Conservation (phyloP, 257 asterid genomes). For the Oldenlandia corymbosa region DNA sequence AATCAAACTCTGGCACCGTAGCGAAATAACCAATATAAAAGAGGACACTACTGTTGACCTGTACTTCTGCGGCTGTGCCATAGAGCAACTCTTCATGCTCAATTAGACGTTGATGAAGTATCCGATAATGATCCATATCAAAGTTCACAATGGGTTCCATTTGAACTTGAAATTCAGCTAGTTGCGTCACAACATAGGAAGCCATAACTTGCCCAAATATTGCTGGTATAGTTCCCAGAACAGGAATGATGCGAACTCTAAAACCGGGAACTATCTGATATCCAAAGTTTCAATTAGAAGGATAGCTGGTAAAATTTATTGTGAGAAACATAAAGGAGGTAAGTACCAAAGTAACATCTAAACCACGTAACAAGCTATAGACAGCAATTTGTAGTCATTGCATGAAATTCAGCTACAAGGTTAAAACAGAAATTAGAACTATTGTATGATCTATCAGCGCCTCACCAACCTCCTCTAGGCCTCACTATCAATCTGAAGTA, state of each 20-base stretch:
- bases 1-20: background rate
- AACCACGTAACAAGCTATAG: background rate
- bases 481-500: background rate
- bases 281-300: conserved; percentile 23
- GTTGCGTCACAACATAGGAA: conserved; percentile 71
- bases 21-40: background rate
- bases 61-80: conserved; percentile 74
- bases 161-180: conserved; percentile 70
- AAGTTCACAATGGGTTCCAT: conserved; percentile 90
- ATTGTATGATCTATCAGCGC: background rate
- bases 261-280: conserved; percentile 90
- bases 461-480: background rate
- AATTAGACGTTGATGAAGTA: conserved; percentile 83
- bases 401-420: conserved; percentile 5
- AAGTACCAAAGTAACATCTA: background rate
- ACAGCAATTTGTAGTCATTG: background rate
- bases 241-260: conserved; percentile 95
- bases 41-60: conserved; percentile 40
- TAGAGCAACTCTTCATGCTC: conserved; percentile 88
- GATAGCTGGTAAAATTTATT: background rate
- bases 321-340: conserved; percentile 5
- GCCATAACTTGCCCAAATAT: conserved; percentile 98
- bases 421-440: background rate
- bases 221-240: conserved; percentile 95
- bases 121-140: conserved; percentile 69